Evolutionary conservation across 1,139 yeast species (phyloP), one percentile per base, ranked within the genome.

Genomic region (Suhomyces terraborum): DNA sequence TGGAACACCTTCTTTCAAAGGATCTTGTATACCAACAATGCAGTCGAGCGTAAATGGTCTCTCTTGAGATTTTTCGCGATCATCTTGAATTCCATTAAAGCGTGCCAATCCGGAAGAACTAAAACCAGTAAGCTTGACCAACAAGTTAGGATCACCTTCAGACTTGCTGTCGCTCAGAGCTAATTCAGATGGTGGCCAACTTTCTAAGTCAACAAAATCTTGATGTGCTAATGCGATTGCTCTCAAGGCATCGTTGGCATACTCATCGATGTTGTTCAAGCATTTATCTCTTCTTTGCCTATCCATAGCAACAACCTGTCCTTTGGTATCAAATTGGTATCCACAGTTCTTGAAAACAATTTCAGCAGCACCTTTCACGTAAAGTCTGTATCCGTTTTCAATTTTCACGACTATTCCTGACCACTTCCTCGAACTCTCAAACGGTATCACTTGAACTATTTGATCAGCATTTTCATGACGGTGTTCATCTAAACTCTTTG

Each of bases 281-380:
- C 65, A 62, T 13, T 50, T 50, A 36, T 71, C 75, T 38, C 77
- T 61, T 35, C 52, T 50, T 10, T 51, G 52, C 33, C 75, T 52
- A 40, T 58, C 61, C 51, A 67, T 55, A 32, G 57, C 41, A 8
- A 52, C 43, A 4, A 53, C 32, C n/a, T 57, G 48, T 7, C 71
- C 71, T 35, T 68, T 62, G 16, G 67, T 46, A 17, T 58, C 51
- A 14, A 50, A 46, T 55, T 67, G 52, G 58, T 60, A 47, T 47
- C 73, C 73, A 61, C 96, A 86, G 49, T 76, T 69, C 39, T 74
- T 73, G 52, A 88, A 75, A 13, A 93, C 75, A 46, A 91, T 79
- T 65, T 93, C 99, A 0, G 97, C 93, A 1, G 98, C 98, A 48
- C 99, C 98, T 67, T 93, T 93, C 47, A 87, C 71, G 47, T 79